Evolutionary conservation across 208 protist genomes (phyloP).

Genomic region (Wallacemonas rigidus): DNA sequence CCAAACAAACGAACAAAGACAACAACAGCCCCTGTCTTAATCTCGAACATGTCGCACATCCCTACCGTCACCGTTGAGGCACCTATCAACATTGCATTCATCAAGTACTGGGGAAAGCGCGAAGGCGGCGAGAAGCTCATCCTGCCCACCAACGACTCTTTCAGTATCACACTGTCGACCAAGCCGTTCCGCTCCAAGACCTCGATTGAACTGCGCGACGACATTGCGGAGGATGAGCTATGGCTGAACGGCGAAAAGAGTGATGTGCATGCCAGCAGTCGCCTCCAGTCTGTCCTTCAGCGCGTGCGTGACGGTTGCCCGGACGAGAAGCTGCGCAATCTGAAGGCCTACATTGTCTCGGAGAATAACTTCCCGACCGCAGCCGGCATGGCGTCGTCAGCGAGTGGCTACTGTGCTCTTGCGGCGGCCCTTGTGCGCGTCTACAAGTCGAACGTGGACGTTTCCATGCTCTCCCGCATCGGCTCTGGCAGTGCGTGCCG

Average conservation of each 20-base stretch:
- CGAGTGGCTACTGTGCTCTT: conserved; percentile 97
- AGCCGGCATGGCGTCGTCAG: conserved; percentile 98
- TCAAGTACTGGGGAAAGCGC: conserved; percentile 99
- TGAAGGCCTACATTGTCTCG: conserved; percentile 93
- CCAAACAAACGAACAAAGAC: neutral
- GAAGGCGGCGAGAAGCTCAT: conserved; percentile 92
- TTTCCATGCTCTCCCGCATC: conserved; percentile 91
- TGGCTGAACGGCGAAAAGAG: conserved; percentile 95
- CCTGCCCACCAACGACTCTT: conserved; percentile 97
- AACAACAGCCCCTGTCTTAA: too few relatives aligned
- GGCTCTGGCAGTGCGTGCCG: conserved; percentile 97
- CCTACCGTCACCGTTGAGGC: conserved; percentile 90
- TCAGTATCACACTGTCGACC: conserved; percentile 96
- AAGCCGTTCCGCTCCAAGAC: conserved; percentile 95
- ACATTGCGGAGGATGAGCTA: conserved; percentile 83
- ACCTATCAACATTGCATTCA: conserved; percentile 99
- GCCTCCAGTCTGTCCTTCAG: conserved; percentile 80
- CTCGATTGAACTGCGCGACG: conserved; percentile 80
- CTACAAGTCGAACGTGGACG: conserved; percentile 66
- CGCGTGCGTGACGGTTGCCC: conserved; percentile 58
- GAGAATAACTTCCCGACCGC: conserved; percentile 99
- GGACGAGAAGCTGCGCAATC: conserved; percentile 31
- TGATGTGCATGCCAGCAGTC: conserved; percentile 64
- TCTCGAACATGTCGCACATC: conserved; percentile 19
- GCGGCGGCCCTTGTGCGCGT: conserved; percentile 80